Evolutionary conservation across 495 filamentous ascomycete species (phyloP).

Genomic region (Schizothecium vesticola): DNA sequence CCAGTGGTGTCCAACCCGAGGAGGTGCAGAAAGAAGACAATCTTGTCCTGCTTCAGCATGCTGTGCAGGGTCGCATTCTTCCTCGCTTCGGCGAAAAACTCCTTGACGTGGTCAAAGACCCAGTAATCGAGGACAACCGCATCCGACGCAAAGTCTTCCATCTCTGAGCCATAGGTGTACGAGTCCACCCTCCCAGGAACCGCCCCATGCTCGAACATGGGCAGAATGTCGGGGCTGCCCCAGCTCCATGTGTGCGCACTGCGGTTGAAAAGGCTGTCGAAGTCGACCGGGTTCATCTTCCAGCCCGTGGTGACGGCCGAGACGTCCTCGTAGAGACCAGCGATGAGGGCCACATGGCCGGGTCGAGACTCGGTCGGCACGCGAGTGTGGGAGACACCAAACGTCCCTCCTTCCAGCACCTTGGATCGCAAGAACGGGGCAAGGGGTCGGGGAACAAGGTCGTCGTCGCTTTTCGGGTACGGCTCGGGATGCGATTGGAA

Average conservation of each 20-base stretch:
- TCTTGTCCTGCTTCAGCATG: slow-evolving; percentile 71
- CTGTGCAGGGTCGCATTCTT: slow-evolving; percentile 70
- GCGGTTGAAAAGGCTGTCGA: slow-evolving; percentile 97
- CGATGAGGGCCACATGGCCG: slow-evolving; percentile 96
- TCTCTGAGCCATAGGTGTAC: slow-evolving; percentile 73
- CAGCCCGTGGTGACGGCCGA: slow-evolving; percentile 96
- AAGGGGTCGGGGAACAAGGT: slow-evolving; percentile 61
- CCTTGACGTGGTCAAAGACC: slow-evolving; percentile 93
- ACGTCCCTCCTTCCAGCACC: slow-evolving; percentile 86
- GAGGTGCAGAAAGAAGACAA: slow-evolving; percentile 95
- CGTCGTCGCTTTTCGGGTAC: slow-evolving; percentile 57
- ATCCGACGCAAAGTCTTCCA: slow-evolving; percentile 84
- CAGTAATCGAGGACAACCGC: slow-evolving; percentile 79
- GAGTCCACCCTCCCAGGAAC: slow-evolving; percentile 81
- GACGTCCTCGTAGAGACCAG: slow-evolving; percentile 96
- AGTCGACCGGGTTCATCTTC: slow-evolving; percentile 98
- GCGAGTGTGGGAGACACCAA: slow-evolving; percentile 95
- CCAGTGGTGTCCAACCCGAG: slow-evolving; percentile 94
- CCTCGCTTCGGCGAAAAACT: slow-evolving; percentile 73
- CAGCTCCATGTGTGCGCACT: slow-evolving; percentile 98
- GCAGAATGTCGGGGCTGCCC: slow-evolving; percentile 96
- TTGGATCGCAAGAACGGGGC: slow-evolving; percentile 92
- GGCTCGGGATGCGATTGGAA: slow-evolving; percentile 94
- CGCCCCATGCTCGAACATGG: slow-evolving; percentile 94
- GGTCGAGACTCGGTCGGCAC: slow-evolving; percentile 97